Percentiles rank a stretch among this genome's conserved stretches.
Evolutionary conservation across 805 yeast species (phyloP).

Genomic region (Clavispora fructus): DNA sequence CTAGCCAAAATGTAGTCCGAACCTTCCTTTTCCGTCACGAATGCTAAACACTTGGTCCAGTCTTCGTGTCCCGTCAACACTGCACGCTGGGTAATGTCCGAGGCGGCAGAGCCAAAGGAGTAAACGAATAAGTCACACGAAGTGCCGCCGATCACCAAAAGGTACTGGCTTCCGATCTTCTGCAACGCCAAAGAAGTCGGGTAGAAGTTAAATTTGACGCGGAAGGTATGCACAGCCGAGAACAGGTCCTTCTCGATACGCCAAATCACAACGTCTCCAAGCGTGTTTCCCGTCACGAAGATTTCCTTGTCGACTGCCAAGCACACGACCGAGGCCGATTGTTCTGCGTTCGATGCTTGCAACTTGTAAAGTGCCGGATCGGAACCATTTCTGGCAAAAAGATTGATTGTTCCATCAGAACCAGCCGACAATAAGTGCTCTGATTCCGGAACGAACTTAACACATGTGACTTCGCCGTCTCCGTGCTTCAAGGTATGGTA

Average conservation of each 20-base stretch:
- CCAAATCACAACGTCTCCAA: slow-evolving; percentile 58
- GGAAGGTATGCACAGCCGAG: slow-evolving; percentile 24
- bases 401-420: slow-evolving; percentile 57
- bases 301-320: slow-evolving; percentile 40
- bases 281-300: slow-evolving; percentile 59
- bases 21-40: slow-evolving; percentile 43
- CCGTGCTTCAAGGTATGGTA: slow-evolving; percentile 56
- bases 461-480: slow-evolving; percentile 58
- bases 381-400: slow-evolving; percentile 22
- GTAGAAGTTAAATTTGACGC: slow-evolving; percentile 43
- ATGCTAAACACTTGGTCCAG: slow-evolving; percentile 79
- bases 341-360: slow-evolving; percentile 32
- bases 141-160: slow-evolving; percentile 75
- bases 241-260: slow-evolving; percentile 17
- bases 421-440: slow-evolving; percentile 53
- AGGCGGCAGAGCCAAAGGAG: slow-evolving; percentile 27
- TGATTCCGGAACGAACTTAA: slow-evolving; percentile 44
- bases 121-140: slow-evolving; percentile 49
- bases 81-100: not conserved
- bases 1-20: slow-evolving; percentile 68
- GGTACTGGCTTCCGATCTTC: slow-evolving; percentile 29
- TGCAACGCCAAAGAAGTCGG: slow-evolving; percentile 37
- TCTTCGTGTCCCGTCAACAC: slow-evolving; percentile 85
- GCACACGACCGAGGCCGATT: slow-evolving; percentile 49
- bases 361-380: slow-evolving; percentile 3